Base-by-base conservation (phyloP, 129 eudicot species). In the Apium graveolens region DNA sequence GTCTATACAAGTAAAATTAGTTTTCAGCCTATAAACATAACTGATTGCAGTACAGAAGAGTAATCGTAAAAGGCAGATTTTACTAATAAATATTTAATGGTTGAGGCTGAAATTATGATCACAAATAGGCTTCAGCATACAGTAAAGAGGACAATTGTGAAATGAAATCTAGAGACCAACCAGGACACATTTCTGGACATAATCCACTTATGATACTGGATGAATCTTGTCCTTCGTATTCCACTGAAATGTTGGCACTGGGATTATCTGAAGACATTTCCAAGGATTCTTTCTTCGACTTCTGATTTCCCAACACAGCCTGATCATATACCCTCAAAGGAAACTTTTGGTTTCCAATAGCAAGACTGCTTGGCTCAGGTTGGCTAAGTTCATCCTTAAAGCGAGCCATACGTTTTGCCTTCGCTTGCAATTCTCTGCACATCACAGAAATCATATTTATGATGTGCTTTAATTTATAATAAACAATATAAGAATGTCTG, bases 101-200 rank as follows among this genome's bases (percentile, higher is more conserved):
- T 43, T 43, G 45, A 7, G 26, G 73, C 38, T 17, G n/a, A 34
- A 17, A 13, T 31, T 16, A 34, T 65, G 11, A 6, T 69, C 43
- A 35, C 39, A 17, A 18, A 69, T 7, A 70, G 38, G 74, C 27
- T 7, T 17, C 16, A 37, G 27, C 39, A 70, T 37, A 65, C 35
- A 31, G 31, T 65, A 11, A 65, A 65, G 10, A 31, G 71, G 39
- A 65, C 31, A 42, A 14, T n/a, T n/a, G 42, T 60, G 13, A 51
- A 39, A 1, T 27, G 74, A 83, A 63, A 70, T 17, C 57, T 35
- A 20, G 51, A 74, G 42, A 80, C 75, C 73, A 72, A 88, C 96
- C 92, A 44, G 92, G 93, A 85, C 89, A 88, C 93, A 90, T 92
- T 82, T 92, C 97, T 78, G 90, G 91, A 86, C 99, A 92, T 34